Conservation (phyloP, 345 rosid genomes). For the Euclidium syriacum region DNA sequence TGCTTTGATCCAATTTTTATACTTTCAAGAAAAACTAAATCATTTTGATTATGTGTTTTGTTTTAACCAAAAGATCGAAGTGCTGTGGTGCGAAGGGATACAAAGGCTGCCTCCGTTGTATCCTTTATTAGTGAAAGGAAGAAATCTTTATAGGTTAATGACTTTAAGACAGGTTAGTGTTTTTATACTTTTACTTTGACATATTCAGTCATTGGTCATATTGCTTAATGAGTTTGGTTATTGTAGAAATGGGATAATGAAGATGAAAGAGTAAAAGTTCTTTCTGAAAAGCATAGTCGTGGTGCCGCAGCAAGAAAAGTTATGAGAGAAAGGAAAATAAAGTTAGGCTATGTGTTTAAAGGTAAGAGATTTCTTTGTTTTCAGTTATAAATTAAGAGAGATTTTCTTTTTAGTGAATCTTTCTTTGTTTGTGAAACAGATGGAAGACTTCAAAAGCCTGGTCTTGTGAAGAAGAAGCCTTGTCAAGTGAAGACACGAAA, state of each 20-base stretch:
- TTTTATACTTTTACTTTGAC: not conserved
- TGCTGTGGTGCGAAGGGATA: constrained; percentile 56
- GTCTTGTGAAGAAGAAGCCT: constrained; percentile 27
- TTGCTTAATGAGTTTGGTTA: constrained; percentile 2
- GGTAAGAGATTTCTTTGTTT: constrained; percentile 23
- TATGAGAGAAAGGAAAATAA: constrained; percentile 32
- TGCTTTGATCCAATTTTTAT: too few species aligned
- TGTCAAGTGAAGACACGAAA: constrained; percentile 26
- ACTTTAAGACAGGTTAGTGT: constrained; percentile 49
- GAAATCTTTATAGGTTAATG: constrained; percentile 54
- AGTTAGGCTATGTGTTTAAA: constrained; percentile 27
- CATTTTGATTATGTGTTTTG: too few species aligned
- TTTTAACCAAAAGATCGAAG: constrained; percentile 72
- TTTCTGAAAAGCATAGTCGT: constrained; percentile 58
- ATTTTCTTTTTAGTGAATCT: not conserved
- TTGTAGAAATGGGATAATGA: constrained; percentile 48
- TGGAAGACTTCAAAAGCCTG: constrained; percentile 35
- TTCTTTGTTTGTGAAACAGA: constrained; percentile 30
- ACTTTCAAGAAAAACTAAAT: too few species aligned
- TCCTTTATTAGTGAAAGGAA: constrained; percentile 65
- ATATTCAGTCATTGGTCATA: not conserved
- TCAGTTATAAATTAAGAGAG: not conserved
- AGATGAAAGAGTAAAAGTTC: constrained; percentile 41
- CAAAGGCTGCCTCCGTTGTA: constrained; percentile 47
- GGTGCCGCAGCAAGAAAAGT: constrained; percentile 54